Conservation (phyloP, 306 rosid genomes). For the Herpetospermum pedunculosum region DNA sequence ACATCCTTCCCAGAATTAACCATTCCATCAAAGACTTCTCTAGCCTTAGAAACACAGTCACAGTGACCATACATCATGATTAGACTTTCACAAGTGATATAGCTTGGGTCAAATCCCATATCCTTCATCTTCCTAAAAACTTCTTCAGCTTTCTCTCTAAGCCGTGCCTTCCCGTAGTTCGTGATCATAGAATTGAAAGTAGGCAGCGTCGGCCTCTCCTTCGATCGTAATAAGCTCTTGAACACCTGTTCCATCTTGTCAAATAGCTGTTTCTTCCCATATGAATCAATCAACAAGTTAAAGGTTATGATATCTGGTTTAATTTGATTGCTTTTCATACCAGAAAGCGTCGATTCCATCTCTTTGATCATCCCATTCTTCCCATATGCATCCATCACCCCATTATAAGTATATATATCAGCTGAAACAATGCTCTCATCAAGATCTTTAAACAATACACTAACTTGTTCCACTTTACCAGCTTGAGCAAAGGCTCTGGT, state of each 20-base stretch:
- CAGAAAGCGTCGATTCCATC: slow-evolving; percentile 70
- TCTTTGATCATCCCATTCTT: slow-evolving; percentile 79
- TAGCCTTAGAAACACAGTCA: slow-evolving; percentile 59
- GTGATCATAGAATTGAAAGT: slow-evolving; percentile 89
- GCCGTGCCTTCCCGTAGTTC: slow-evolving; percentile 88
- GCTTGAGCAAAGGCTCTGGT: slow-evolving; percentile 84
- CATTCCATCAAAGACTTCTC: slow-evolving; percentile 56
- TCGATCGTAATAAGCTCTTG: slow-evolving; percentile 67
- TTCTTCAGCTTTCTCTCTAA: slow-evolving; percentile 53
- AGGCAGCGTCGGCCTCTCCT: slow-evolving; percentile 67
- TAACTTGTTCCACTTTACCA: slow-evolving; percentile 47
- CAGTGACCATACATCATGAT: slow-evolving; percentile 70
- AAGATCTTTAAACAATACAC: slow-evolving; percentile 67
- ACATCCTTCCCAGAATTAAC: slow-evolving; percentile 42
- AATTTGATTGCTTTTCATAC: slow-evolving; percentile 60
- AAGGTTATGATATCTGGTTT: slow-evolving; percentile 81
- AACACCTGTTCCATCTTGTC: slow-evolving; percentile 94
- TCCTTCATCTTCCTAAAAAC: slow-evolving; percentile 45
- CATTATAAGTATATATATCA: slow-evolving; percentile 71
- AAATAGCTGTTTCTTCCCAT: slow-evolving; percentile 83
- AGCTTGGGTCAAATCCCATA: slow-evolving; percentile 65
- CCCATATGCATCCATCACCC: slow-evolving; percentile 95
- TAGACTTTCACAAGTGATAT: slow-evolving; percentile 73
- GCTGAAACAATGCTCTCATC: slow-evolving; percentile 63
- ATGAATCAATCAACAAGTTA: slow-evolving; percentile 73